Evolutionary conservation across 202 grass and related monocot species (phyloP).

Genomic region (Panicum hallii): DNA sequence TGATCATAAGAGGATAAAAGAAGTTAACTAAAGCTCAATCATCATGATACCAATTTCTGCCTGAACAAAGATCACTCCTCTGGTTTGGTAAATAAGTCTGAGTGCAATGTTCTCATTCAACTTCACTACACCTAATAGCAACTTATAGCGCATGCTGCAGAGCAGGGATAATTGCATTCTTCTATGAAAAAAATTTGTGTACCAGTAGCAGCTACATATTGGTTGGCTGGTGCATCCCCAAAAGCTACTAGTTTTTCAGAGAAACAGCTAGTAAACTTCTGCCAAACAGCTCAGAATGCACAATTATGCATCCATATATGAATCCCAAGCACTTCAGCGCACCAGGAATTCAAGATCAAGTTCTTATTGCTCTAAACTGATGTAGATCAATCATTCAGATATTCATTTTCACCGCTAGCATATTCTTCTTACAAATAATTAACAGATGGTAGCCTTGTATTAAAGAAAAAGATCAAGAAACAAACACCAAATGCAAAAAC

Average conservation of each 20-base stretch:
- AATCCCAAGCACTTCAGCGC: background rate
- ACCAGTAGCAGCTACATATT: background rate
- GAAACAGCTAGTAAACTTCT: slow-evolving; percentile 1
- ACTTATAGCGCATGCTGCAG: background rate
- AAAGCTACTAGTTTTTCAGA: slow-evolving; percentile 38
- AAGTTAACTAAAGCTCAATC: slow-evolving; percentile 13
- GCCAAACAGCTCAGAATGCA: background rate
- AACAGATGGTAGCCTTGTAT: background rate
- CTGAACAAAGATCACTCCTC: slow-evolving; percentile 7
- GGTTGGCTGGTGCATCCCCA: background rate
- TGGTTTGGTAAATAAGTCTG: slow-evolving; percentile 14
- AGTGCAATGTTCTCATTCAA: background rate
- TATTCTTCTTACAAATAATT: slow-evolving; percentile 16
- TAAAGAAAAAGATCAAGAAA: background rate
- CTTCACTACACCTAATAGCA: background rate
- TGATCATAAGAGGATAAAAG: slow-evolving; percentile 14
- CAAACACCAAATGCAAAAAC: slow-evolving; percentile 34
- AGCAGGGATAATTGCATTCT: slow-evolving; percentile 8
- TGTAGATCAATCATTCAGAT: slow-evolving; percentile 8
- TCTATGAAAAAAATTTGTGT: background rate
- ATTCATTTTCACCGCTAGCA: background rate
- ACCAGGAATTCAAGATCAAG: slow-evolving; percentile 17
- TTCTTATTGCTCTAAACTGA: slow-evolving; percentile 14
- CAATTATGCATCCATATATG: slow-evolving; percentile 18
- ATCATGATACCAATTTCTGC: slow-evolving; percentile 16